Conservation (phyloP, 805 yeast species). For the Yarrowia porcina region DNA sequence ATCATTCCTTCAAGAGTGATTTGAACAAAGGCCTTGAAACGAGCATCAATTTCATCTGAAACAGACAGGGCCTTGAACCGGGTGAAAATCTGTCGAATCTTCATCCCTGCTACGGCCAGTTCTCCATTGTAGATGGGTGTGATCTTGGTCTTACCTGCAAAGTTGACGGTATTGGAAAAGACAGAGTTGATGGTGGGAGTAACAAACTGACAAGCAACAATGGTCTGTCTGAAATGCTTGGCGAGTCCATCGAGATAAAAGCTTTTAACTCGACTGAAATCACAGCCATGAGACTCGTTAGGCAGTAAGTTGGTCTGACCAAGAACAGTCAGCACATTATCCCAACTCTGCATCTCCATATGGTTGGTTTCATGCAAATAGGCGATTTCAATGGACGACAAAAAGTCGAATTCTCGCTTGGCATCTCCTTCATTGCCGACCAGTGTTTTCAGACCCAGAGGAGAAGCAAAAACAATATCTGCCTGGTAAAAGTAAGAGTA, state of each 20-base stretch:
- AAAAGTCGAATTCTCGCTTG: conserved; percentile 70
- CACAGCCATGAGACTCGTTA: conserved; percentile 73
- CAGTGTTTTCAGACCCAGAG: conserved; percentile 80
- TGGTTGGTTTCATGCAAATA: conserved; percentile 82
- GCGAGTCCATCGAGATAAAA: conserved; percentile 88
- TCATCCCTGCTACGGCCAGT: conserved; percentile 62
- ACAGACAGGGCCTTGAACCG: conserved; percentile 59
- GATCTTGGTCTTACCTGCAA: conserved; percentile 40
- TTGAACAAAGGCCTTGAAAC: conserved; percentile 77
- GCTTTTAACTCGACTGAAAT: conserved; percentile 86
- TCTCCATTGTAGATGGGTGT: conserved; percentile 51
- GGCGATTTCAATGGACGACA: conserved; percentile 82
- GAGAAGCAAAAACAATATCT: conserved; percentile 86
- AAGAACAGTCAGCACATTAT: conserved; percentile 66
- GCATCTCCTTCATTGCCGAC: conserved; percentile 56
- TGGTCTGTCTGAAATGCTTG: conserved; percentile 66
- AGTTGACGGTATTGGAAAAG: conserved; percentile 39
- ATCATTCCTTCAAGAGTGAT: conserved; percentile 68
- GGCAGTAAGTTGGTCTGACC: conserved; percentile 76
- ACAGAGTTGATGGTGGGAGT: conserved; percentile 81
- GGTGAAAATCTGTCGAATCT: conserved; percentile 54
- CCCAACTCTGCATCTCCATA: conserved; percentile 90
- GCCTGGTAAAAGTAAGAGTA: conserved; percentile 81
- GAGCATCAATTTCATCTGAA: conserved; percentile 68
- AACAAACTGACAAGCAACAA: conserved; percentile 68